Evolutionary conservation across 2,329 filamentous ascomycete genomes (phyloP).

Genomic region (Neurospora sp.): DNA sequence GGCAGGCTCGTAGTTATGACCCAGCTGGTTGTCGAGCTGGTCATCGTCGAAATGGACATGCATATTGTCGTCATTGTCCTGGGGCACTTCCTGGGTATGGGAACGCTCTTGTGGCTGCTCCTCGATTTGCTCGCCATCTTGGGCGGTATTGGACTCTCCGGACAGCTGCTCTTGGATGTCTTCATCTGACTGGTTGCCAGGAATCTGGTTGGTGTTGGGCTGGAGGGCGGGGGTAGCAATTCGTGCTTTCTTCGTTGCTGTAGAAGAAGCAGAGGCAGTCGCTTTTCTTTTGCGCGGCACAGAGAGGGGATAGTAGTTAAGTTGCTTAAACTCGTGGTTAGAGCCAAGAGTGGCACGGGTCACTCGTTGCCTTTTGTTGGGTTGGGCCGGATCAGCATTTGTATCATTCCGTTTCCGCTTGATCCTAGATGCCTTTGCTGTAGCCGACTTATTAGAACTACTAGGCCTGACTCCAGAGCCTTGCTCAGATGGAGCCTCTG

Average conservation of each 20-base stretch:
- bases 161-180: background rate
- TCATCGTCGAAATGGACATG: background rate
- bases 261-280: background rate
- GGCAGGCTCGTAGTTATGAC: background rate
- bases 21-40: background rate
- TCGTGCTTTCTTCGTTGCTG: background rate
- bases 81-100: background rate
- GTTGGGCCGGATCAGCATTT: background rate
- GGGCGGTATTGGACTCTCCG: background rate
- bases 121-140: background rate
- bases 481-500: background rate
- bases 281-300: background rate
- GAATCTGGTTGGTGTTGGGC: background rate
- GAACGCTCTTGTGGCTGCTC: background rate
- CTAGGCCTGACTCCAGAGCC: background rate
- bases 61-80: background rate
- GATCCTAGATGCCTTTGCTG: background rate
- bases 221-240: background rate
- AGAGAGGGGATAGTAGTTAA: background rate
- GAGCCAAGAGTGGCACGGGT: background rate
- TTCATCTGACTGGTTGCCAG: background rate
- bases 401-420: background rate
- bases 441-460: background rate
- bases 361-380: background rate
- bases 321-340: background rate